phyloP scores from a whole-genome alignment of 2,329 filamentous ascomycete species.

The Xylaria sp. region DNA sequence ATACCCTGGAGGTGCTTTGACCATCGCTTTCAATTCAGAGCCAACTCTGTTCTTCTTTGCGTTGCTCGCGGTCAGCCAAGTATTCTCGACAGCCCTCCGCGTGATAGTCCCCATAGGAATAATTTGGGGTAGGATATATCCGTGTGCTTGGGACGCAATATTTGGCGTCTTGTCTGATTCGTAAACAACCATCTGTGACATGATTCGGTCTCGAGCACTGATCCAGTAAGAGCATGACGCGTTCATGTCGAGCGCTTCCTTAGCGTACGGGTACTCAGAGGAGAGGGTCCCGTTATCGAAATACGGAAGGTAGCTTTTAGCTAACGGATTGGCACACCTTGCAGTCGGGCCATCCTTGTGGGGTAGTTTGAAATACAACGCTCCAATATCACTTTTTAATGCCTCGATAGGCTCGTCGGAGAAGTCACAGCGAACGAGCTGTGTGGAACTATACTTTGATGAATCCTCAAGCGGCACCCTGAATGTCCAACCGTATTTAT shows the following conservation, averaged over 20 bases:
- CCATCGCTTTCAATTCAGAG: conserved; percentile 97
- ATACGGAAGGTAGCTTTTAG: conserved; percentile 89
- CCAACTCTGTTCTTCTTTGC: conserved; percentile 96
- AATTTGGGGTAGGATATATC: conserved; percentile 92
- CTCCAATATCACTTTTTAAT: conserved; percentile 73
- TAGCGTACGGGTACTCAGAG: conserved; percentile 89
- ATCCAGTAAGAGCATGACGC: conserved; percentile 99
- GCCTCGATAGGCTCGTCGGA: conserved; percentile 74
- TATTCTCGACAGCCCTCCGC: conserved; percentile 93
- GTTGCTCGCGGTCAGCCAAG: conserved; percentile 97
- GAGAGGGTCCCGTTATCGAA: conserved; percentile 91
- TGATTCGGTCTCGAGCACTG: conserved; percentile 91
- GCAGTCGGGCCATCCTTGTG: conserved; percentile 93
- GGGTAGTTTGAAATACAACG: conserved; percentile 89
- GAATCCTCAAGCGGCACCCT: conserved; percentile 73
- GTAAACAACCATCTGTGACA: conserved; percentile 94
- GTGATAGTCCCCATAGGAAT: conserved; percentile 99
- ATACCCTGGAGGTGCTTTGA: conserved; percentile 89
- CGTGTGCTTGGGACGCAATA: conserved; percentile 54
- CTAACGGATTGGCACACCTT: conserved; percentile 86
- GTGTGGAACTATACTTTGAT: conserved; percentile 74
- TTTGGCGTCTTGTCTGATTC: conserved; percentile 65
- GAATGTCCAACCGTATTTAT: conserved; percentile 94
- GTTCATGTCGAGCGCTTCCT: conserved; percentile 97
- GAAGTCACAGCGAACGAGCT: conserved; percentile 81